Conservation (phyloP, 139 green algal species). For the Chlamydomonas applanata region DNA sequence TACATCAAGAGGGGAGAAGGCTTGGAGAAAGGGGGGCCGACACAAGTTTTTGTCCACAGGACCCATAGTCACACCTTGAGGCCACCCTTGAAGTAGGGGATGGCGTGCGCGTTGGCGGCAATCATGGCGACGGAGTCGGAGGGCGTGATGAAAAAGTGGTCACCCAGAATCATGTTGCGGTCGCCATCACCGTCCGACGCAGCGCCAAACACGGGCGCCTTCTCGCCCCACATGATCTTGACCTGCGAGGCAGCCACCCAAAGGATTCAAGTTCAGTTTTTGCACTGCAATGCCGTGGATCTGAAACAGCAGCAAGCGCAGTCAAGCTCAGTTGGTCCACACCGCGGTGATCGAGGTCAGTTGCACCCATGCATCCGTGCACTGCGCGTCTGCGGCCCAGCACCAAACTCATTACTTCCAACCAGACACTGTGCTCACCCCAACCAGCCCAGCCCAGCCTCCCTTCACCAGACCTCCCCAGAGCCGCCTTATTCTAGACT, state of each 20-base stretch:
- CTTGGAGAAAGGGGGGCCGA: background rate
- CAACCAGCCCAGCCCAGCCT: background rate
- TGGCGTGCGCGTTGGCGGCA: conserved; percentile 92
- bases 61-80: conserved; percentile 77
- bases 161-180: conserved; percentile 99
- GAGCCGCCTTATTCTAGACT: background rate
- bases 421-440: too few relatives aligned
- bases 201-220: conserved; percentile 82
- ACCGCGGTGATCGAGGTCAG: too few relatives aligned
- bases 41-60: background rate
- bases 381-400: too few relatives aligned
- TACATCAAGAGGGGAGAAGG: too few relatives aligned
- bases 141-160: conserved; percentile 96
- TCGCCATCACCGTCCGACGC: conserved; percentile 94
- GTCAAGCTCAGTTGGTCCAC: too few relatives aligned
- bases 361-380: too few relatives aligned
- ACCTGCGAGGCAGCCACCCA: conserved; percentile 28
- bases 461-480: background rate
- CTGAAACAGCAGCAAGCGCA: too few relatives aligned
- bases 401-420: too few relatives aligned
- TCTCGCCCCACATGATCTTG: conserved; percentile 76
- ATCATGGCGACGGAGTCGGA: conserved; percentile 98
- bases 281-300: too few relatives aligned
- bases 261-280: too few relatives aligned
- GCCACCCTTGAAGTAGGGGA: conserved; percentile 97